Evolutionary conservation across 495 filamentous ascomycete genomes (phyloP).

Genomic region (Penicillium herquei): DNA sequence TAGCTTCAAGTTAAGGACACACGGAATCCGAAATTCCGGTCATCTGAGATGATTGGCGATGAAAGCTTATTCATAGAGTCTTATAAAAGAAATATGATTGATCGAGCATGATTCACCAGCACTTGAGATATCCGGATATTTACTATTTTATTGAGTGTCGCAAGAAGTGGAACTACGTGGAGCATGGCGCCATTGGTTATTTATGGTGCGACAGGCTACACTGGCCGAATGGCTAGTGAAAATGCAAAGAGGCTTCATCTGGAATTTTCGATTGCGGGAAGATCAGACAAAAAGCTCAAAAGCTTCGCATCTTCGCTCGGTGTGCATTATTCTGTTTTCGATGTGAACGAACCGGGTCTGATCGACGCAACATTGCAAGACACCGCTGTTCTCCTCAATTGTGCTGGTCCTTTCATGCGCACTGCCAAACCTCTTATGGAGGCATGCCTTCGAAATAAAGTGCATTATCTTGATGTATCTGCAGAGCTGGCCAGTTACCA

Average conservation of each 20-base stretch:
- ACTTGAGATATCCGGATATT: too few relatives aligned
- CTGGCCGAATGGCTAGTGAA: conserved; percentile 8
- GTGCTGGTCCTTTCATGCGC: conserved; percentile 3
- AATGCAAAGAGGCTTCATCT: conserved; percentile 1
- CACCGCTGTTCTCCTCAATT: conserved; percentile 5
- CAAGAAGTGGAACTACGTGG: too few relatives aligned
- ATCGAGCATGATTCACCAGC: too few relatives aligned
- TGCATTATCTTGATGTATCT: conserved; percentile 6
- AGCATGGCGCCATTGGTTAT: conserved; percentile 7
- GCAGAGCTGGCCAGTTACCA: conserved; percentile 4
- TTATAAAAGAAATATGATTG: too few relatives aligned
- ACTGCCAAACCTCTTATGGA: conserved; percentile 7
- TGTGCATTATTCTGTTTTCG: conserved; percentile 2
- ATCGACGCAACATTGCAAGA: conserved; percentile 1
- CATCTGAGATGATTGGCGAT: too few relatives aligned
- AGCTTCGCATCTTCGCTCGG: conserved; percentile 1
- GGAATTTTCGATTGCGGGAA: conserved; percentile 4
- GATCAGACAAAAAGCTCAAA: conserved; percentile 4
- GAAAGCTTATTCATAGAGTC: too few relatives aligned
- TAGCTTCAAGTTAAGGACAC: too few relatives aligned
- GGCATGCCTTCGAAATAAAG: conserved; percentile 6
- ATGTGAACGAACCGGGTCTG: not conserved
- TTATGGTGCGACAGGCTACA: conserved; percentile 10
- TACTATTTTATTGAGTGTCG: too few relatives aligned
- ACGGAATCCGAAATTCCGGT: too few relatives aligned